phyloP scores from a whole-genome alignment of 1,139 yeast genomes.

The Protomyces macrosporus region DNA sequence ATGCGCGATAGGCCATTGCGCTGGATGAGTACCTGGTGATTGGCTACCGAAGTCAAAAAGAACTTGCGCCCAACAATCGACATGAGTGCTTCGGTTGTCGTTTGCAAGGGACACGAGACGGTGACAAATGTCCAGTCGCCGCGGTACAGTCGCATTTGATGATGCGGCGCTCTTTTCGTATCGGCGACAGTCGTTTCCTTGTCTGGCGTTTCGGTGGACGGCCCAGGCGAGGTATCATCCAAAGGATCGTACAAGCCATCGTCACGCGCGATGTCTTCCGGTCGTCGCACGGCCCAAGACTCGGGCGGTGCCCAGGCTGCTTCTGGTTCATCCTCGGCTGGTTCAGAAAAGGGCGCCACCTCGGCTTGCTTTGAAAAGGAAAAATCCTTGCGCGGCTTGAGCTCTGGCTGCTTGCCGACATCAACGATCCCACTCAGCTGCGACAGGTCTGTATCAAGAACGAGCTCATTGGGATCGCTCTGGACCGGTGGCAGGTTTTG shows the following conservation, averaged over 20 bases:
- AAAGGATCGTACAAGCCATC: conserved; percentile 14
- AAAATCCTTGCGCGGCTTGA: conserved; percentile 26
- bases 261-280: conserved; percentile 17
- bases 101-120: conserved; percentile 64
- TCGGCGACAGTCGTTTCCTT: background rate
- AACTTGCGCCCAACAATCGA: conserved; percentile 67
- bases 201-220: background rate
- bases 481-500: background rate
- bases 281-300: conserved; percentile 29
- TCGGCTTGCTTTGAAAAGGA: conserved; percentile 13
- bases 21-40: conserved; percentile 72
- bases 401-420: conserved; percentile 29
- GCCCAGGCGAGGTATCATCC: background rate
- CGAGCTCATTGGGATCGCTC: conserved; percentile 6
- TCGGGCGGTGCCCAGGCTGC: conserved; percentile 31
- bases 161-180: conserved; percentile 31
- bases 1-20: conserved; percentile 77
- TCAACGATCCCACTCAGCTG: conserved; percentile 16
- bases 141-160: conserved; percentile 64
- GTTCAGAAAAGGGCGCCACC: conserved; percentile 8
- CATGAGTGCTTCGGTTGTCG: conserved; percentile 70
- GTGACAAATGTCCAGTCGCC: conserved; percentile 82
- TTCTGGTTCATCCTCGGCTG: conserved; percentile 5
- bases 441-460: conserved; percentile 23
- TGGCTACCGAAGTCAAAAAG: conserved; percentile 61